Conservation (phyloP, 2,329 filamentous ascomycete species). For the Neonectria coccinea region DNA sequence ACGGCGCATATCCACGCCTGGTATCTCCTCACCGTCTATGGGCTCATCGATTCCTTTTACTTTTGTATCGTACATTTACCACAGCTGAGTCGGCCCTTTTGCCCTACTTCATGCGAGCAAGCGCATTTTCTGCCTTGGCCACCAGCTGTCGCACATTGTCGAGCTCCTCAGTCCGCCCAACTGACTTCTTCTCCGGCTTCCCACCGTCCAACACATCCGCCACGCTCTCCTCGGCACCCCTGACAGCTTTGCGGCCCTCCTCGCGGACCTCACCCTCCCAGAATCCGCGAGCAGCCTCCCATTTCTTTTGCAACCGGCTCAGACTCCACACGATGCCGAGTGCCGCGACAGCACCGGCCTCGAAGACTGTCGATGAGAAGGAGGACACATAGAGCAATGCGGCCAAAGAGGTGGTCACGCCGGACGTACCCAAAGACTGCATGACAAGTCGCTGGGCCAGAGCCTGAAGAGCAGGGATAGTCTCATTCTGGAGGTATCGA, state of each 20-base stretch:
- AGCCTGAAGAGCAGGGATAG: constrained; percentile 77
- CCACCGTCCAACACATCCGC: constrained; percentile 57
- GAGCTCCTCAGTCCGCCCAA: constrained; percentile 50
- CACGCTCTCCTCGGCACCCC: constrained; percentile 66
- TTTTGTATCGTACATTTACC: constrained; percentile 38
- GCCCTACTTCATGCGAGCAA: constrained; percentile 60
- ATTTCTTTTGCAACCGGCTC: constrained; percentile 69
- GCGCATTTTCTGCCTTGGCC: constrained; percentile 61
- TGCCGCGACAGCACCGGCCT: constrained; percentile 71
- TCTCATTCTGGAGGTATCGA: constrained; percentile 72
- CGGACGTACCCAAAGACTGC: constrained; percentile 79
- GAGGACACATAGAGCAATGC: constrained; percentile 68
- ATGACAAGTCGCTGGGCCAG: constrained; percentile 80
- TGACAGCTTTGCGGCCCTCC: constrained; percentile 72
- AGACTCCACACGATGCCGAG: constrained; percentile 71
- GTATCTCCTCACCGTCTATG: constrained; percentile 45
- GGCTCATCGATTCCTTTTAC: constrained; percentile 29
- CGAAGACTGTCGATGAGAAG: constrained; percentile 66
- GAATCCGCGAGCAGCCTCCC: constrained; percentile 69
- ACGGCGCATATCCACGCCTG: constrained; percentile 44
- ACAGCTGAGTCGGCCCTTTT: neutral
- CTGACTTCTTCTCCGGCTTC: constrained; percentile 39
- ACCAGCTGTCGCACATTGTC: constrained; percentile 59
- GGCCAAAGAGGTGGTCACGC: constrained; percentile 67
- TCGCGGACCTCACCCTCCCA: constrained; percentile 77